Evolutionary conservation across 2,329 filamentous ascomycete species (phyloP), one percentile per base, ranked within the genome.

Genomic region (Pseudocercospora cruenta): DNA sequence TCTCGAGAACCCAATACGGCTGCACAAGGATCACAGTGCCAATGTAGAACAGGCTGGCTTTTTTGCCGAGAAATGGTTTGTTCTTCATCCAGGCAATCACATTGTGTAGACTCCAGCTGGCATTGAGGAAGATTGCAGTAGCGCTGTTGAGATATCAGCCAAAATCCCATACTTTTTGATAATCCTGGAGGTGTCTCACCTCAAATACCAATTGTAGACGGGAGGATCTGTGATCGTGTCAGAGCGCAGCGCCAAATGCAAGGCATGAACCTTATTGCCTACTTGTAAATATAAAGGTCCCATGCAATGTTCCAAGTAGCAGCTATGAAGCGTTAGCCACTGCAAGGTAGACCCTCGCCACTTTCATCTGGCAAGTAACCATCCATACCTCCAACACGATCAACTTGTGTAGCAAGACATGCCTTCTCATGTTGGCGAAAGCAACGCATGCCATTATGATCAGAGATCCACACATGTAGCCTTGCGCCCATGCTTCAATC

Each of bases 31-130:
- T 77, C 49, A 90, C 82, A 0, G 85, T 88, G 51, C 80, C 79
- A 59, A 90, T 87, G 72, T 89, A 90, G 63, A 88, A 75, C 9
- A 79, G 72, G 55, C 83, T 87, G 31, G 82, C 81, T 67, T 79
- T 77, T 31, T 77, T 80, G 2, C 80, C 80, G 7, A 89, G 78
- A 26, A 71, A 71, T 4, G 88, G 88, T 61, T 83, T 84, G 68
- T 86, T 87, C 76, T 90, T 90, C 76, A 90, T 84, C 88, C 88
- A 90, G 0, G 88, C 83, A 66, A 90, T 87, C 66, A 90, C 81
- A 68, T 90, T 90, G 75, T 90, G 88, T 8, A 90, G 77, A 12
- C 81, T 83, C 86, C 87, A 90, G 3, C 67, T 69, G n/a, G 83
- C 78, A 69, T 88, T 88, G 24, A 90, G 82, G 19, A 86, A 82